Evolutionary conservation across 2,329 filamentous ascomycete species (phyloP), one percentile per base, ranked within the genome.

Genomic region (Orbilia ellipsospora): DNA sequence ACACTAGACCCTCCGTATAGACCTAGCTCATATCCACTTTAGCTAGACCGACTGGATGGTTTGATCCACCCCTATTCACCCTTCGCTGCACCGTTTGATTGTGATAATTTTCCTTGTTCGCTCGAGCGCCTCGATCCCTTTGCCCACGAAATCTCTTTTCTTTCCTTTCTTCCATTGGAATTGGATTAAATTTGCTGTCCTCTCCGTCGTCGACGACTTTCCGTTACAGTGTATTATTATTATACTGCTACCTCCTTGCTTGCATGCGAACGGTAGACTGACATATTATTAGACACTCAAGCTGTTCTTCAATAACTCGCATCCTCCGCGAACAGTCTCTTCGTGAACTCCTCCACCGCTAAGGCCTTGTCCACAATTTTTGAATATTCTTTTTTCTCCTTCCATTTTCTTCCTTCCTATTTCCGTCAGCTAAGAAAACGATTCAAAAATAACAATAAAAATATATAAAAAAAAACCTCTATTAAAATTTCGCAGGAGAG

Each of bases 21-120:
- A 36, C 31, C 31, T 36, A 36, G 31, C 31, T 36, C 10, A 36
- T 2, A 36, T 36, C 31, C 31, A 36, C 31, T 36, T 36, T 36
- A 10, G 10, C 31, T 10, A 36, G 31, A 36, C 31, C 10, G 31
- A 36, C 31, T 36, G 31, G 31, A 36, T 6, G 10, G 31, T 36
- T 60, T 50, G 36, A 69, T 62, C 55, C 65, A 52, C 69, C 68
- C 69, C 69, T 73, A 73, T 73, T 73, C 69, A 48, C n/a, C 44
- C 12, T 23, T 7, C 59, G 48, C 48, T 73, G 69, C 62, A 73
- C 55, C 26, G 69, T 73, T 73, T 73, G 69, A 55, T 61, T 66
- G 51, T 56, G 10, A 67, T 61, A 55, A 18, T 55, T 73, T 73
- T 67, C 60, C 69, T 66, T 50, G 48, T 67, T 73, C 42, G 61